Conservation (phyloP, 805 yeast species). For the Limtongia smithiae region DNA sequence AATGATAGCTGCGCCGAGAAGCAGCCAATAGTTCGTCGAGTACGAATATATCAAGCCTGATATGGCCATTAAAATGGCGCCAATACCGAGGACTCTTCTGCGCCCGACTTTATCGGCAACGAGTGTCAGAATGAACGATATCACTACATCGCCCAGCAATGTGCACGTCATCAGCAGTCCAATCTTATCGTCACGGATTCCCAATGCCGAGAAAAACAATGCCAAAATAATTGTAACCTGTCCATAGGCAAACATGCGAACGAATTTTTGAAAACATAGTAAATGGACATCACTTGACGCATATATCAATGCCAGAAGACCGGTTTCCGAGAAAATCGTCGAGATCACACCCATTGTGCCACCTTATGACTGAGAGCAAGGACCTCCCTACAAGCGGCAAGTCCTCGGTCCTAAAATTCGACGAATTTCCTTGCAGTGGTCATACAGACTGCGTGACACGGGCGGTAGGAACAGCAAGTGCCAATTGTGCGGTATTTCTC, state of each 20-base stretch:
- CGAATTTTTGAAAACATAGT: slow-evolving; percentile 35
- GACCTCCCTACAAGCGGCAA: no score
- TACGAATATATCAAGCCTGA: slow-evolving; percentile 45
- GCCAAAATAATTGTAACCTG: slow-evolving; percentile 43
- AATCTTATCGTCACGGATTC: slow-evolving; percentile 43
- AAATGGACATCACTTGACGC: slow-evolving; percentile 27
- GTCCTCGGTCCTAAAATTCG: no score
- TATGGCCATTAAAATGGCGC: slow-evolving; percentile 43
- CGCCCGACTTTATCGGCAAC: slow-evolving; percentile 50
- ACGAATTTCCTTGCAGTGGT: no score
- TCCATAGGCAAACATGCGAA: slow-evolving; percentile 41
- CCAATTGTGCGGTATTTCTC: no score
- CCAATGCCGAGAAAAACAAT: slow-evolving; percentile 44
- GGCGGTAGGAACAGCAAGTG: no score
- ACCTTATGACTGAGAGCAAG: neutral
- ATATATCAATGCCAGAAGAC: slow-evolving; percentile 8
- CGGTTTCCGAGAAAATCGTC: slow-evolving; percentile 12
- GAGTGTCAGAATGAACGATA: slow-evolving; percentile 47
- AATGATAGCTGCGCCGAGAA: slow-evolving; percentile 42
- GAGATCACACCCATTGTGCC: neutral
- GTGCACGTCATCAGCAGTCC: slow-evolving; percentile 52
- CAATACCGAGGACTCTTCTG: slow-evolving; percentile 40
- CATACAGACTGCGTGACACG: no score
- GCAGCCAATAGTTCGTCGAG: slow-evolving; percentile 37
- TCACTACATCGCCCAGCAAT: slow-evolving; percentile 49